These are phyloP conservation scores for Piedraia hortae DNA, from an alignment of 2,329 filamentous ascomycete genomes.

Conservation along the genomic window DNA sequence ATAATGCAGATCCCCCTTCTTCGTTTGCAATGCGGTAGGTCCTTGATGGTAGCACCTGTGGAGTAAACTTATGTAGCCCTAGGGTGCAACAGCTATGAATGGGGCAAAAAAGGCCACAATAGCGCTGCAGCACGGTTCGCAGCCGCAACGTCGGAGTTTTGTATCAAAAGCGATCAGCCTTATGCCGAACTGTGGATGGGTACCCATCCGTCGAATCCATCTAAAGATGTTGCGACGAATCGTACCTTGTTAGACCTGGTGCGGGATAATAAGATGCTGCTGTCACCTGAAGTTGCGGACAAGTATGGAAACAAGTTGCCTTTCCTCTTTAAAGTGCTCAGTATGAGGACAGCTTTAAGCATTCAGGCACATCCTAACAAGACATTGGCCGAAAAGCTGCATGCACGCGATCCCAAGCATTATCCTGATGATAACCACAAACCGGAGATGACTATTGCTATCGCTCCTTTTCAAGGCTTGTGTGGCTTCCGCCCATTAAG, in stretches of 20 bases:
- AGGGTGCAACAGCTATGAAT: slow-evolving; percentile 97
- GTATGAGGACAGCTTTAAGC: slow-evolving; percentile 80
- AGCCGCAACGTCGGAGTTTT: slow-evolving; percentile 56
- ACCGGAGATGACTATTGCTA: slow-evolving; percentile 95
- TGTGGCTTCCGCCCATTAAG: slow-evolving; percentile 76
- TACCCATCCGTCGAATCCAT: slow-evolving; percentile 85
- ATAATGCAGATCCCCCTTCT: slow-evolving; percentile 55
- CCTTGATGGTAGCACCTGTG: background rate
- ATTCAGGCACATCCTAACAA: slow-evolving; percentile 57
- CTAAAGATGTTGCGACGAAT: slow-evolving; percentile 61
- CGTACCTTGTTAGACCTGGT: slow-evolving; percentile 69
- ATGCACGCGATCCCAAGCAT: slow-evolving; percentile 66
- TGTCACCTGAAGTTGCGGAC: slow-evolving; percentile 43
- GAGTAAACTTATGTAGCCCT: slow-evolving; percentile 6
- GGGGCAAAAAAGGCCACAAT: slow-evolving; percentile 74
- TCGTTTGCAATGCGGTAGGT: slow-evolving; percentile 46
- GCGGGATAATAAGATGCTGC: slow-evolving; percentile 57
- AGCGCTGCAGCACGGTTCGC: slow-evolving; percentile 80
- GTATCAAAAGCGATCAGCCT: slow-evolving; percentile 61
- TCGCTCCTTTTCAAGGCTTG: slow-evolving; percentile 84
- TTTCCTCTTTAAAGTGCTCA: slow-evolving; percentile 94
- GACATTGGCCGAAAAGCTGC: slow-evolving; percentile 69
- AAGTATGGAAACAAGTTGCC: slow-evolving; percentile 63
- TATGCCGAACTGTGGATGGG: slow-evolving; percentile 99
- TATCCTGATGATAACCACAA: slow-evolving; percentile 99